phyloP scores from a whole-genome alignment of 1,139 yeast species.

The Candida buenavistaensis region DNA sequence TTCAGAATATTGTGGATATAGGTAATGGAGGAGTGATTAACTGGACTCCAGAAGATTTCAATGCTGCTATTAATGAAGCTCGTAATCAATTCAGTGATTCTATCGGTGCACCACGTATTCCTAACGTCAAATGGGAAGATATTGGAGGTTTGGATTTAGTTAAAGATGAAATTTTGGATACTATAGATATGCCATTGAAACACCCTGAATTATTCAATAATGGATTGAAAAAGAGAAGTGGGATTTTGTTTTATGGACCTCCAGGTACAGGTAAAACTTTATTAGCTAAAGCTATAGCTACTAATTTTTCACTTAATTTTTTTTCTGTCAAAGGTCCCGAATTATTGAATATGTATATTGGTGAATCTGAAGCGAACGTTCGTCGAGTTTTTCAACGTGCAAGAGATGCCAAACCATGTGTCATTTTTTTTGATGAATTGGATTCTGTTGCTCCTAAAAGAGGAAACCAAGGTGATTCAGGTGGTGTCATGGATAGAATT shows the following conservation, averaged over 20 bases:
- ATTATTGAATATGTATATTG: constrained; percentile 92
- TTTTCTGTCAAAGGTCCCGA: constrained; percentile 97
- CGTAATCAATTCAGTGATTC: constrained; percentile 88
- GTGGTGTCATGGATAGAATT: constrained; percentile 98
- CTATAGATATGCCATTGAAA: constrained; percentile 92
- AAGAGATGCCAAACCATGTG: constrained; percentile 95
- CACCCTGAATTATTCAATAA: constrained; percentile 86
- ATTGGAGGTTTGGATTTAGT: constrained; percentile 90
- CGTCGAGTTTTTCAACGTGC: constrained; percentile 92
- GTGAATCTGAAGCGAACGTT: constrained; percentile 97
- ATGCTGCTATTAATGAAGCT: constrained; percentile 74
- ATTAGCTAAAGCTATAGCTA: constrained; percentile 94
- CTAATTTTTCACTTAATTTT: constrained; percentile 88
- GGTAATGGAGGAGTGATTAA: constrained; percentile 57
- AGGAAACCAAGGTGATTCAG: constrained; percentile 97
- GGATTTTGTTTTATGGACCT: constrained; percentile 93
- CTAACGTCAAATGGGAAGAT: constrained; percentile 93
- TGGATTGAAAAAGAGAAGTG: constrained; percentile 91
- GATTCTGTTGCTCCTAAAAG: constrained; percentile 98
- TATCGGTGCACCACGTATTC: constrained; percentile 95
- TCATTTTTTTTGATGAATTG: constrained; percentile 92
- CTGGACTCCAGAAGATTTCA: constrained; percentile 66
- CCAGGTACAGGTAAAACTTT: constrained; percentile 98
- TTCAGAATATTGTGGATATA: constrained; percentile 30
- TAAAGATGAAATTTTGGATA: constrained; percentile 89